A percentile compares a stretch with the other conserved stretches of the same genome.
Conservation (phyloP, 2,329 filamentous ascomycete species). For the Neofusicoccum sp. region DNA sequence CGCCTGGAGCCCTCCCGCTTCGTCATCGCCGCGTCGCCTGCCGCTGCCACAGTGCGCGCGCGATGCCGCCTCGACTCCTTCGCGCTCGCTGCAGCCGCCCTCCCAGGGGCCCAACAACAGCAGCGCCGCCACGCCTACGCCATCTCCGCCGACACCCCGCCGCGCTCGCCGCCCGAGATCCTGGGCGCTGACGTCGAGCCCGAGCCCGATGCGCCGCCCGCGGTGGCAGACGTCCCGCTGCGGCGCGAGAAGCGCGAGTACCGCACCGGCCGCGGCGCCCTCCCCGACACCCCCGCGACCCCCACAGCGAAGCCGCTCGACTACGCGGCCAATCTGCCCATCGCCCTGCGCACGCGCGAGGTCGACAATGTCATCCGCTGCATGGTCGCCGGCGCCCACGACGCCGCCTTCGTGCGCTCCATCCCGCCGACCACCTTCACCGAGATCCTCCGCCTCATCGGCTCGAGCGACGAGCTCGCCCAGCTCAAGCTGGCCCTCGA, state of each 20-base stretch:
- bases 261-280: not conserved
- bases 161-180: not conserved
- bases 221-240: not conserved
- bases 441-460: slow-evolving; percentile 64
- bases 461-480: slow-evolving; percentile 53
- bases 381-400: slow-evolving; percentile 24
- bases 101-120: slow-evolving; percentile 3
- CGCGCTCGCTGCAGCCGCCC: not conserved
- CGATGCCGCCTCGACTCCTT: not conserved
- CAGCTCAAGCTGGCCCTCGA: slow-evolving; percentile 38
- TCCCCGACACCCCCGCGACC: not conserved
- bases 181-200: not conserved
- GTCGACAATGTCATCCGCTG: slow-evolving; percentile 21
- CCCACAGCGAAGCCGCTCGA: no score
- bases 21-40: not conserved
- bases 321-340: not conserved
- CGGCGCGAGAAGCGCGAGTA: not conserved
- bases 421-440: slow-evolving; percentile 63
- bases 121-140: slow-evolving; percentile 8
- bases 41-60: not conserved
- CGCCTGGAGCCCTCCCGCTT: not conserved
- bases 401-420: slow-evolving; percentile 31
- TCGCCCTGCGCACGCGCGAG: slow-evolving; percentile 9
- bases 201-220: not conserved
- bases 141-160: not conserved